Conservation (phyloP, 495 filamentous ascomycete genomes). For the Hyaloscypha variabilis region DNA sequence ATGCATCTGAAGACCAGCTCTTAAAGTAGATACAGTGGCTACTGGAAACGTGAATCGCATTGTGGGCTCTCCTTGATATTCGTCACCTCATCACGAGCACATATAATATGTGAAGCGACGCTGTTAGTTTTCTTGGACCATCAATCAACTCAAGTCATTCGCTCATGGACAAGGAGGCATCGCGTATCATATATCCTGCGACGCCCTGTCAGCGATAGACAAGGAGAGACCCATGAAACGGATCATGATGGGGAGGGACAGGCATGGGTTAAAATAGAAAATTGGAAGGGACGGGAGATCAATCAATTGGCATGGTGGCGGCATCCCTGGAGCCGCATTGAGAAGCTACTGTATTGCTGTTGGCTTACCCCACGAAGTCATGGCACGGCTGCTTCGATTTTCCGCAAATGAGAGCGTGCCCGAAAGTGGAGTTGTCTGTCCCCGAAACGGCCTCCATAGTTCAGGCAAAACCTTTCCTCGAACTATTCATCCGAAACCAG, state of each 20-base stretch:
- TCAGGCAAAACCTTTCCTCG: background rate
- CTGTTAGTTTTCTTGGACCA: conserved; percentile 11
- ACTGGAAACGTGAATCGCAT: conserved; percentile 19
- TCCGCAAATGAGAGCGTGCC: conserved; percentile 19
- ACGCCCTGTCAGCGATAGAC: conserved; percentile 26
- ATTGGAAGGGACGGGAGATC: conserved; percentile 22
- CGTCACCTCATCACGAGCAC: conserved; percentile 22
- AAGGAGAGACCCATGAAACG: conserved; percentile 27
- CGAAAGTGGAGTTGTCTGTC: conserved; percentile 15
- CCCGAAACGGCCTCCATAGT: background rate
- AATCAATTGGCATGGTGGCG: conserved; percentile 11
- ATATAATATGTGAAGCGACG: conserved; percentile 10
- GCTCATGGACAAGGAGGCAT: conserved; percentile 21
- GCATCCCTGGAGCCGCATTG: conserved; percentile 31
- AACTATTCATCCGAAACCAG: conserved; percentile 11
- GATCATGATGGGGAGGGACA: conserved; percentile 12
- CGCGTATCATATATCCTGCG: conserved; percentile 32
- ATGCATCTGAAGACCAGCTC: conserved; percentile 19
- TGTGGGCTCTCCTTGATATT: conserved; percentile 19
- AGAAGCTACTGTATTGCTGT: background rate
- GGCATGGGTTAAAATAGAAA: conserved; percentile 28
- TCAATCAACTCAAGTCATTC: conserved; percentile 21
- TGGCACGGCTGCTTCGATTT: conserved; percentile 12
- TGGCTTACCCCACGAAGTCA: conserved; percentile 20
- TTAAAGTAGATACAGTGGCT: conserved; percentile 11